A percentile compares a stretch with the other conserved stretches of the same genome.
Conservation (phyloP, 1,139 yeast species). For the Kodamaea ohmeri region DNA sequence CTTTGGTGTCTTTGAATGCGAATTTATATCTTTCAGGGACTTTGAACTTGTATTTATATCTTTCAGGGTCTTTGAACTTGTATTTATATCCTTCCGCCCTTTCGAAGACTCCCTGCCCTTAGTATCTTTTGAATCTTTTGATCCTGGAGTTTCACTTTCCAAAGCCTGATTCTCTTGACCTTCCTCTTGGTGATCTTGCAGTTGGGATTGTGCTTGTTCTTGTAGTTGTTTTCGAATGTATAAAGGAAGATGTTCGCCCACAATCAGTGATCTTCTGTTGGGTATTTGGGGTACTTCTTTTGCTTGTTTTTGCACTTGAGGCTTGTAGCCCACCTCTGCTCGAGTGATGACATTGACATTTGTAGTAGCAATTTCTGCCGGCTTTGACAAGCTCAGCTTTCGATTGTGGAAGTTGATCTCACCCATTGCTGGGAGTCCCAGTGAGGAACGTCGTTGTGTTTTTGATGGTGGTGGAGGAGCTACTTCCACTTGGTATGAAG, state of each 20-base stretch:
- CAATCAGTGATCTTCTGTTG: conserved; percentile 33
- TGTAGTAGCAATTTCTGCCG: conserved; percentile 33
- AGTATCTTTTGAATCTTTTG: neutral
- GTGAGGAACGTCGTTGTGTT: conserved; percentile 29
- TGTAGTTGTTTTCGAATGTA: conserved; percentile 37
- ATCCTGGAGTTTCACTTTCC: too few species aligned
- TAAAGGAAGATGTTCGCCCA: conserved; percentile 39
- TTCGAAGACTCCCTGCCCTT: too few species aligned
- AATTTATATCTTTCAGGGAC: too few species aligned
- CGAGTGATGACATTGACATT: conserved; percentile 36
- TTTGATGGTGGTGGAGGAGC: conserved; percentile 14
- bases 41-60: too few species aligned
- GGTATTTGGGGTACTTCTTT: conserved; percentile 3
- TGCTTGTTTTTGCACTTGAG: neutral
- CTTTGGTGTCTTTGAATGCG: too few species aligned
- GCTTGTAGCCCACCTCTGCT: conserved; percentile 17
- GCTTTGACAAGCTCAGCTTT: conserved; percentile 25
- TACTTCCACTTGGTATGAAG: neutral
- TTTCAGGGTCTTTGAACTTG: too few species aligned
- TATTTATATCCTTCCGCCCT: too few species aligned
- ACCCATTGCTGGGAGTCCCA: conserved; percentile 25
- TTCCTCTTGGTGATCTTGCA: neutral
- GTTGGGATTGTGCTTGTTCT: neutral
- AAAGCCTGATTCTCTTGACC: too few species aligned
- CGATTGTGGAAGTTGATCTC: conserved; percentile 7